Percentiles rank a stretch among this genome's conserved stretches.
These are phyloP conservation scores for Acanthamoeba royreba DNA, from an alignment of 208 protist genomes.

Conservation along the genomic window DNA sequence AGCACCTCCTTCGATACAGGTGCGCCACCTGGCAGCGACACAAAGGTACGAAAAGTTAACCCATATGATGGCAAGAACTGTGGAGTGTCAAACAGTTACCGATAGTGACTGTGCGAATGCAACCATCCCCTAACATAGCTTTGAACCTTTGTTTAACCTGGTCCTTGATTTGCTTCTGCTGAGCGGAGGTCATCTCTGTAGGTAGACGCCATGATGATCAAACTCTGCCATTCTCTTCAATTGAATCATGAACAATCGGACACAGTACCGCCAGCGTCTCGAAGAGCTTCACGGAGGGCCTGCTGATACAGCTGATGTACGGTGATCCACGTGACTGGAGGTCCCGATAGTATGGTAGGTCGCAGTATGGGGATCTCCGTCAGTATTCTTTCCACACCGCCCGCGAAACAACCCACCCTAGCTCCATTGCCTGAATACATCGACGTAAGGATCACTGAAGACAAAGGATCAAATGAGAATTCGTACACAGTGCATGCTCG, in stretches of 20 bases:
- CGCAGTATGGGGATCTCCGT: not conserved
- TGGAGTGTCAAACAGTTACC: not conserved
- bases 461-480: no score
- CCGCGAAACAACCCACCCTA: not conserved
- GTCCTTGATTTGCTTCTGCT: not conserved
- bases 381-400: not conserved
- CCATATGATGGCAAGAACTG: not conserved
- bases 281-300: not conserved
- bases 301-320: not conserved
- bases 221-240: no score
- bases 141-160: not conserved
- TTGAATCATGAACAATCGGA: no score
- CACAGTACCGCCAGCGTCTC: no score
- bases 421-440: not conserved
- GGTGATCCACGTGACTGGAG: not conserved
- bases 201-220: no score
- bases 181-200: no score
- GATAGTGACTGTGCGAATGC: not conserved
- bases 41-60: no score
- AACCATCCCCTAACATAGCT: not conserved
- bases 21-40: not conserved
- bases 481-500: not conserved
- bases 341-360: not conserved
- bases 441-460: no score
- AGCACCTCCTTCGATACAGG: not conserved